phyloP scores from a whole-genome alignment of 441 rosid genomes.

The Pelargonium myrrhifolium region DNA sequence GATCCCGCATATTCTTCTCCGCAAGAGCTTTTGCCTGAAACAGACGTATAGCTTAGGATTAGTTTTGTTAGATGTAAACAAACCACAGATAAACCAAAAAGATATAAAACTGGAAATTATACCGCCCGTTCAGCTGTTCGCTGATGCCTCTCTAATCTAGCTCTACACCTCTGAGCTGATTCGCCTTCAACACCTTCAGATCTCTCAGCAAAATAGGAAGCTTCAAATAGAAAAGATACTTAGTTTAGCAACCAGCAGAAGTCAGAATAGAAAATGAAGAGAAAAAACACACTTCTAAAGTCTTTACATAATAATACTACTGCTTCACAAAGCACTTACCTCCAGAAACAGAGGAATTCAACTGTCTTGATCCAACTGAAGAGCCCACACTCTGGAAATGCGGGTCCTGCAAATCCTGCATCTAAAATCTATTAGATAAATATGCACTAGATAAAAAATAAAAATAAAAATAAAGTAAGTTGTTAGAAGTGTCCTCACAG shows the following conservation, averaged over 20 bases:
- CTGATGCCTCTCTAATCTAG: conserved; percentile 76
- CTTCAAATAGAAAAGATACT: conserved; percentile 22
- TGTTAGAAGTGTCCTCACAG: conserved; percentile 31
- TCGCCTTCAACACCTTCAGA: conserved; percentile 63
- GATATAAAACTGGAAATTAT: conserved; percentile 15
- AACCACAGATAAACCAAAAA: conserved; percentile 4
- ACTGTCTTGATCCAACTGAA: conserved; percentile 40
- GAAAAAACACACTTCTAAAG: neutral
- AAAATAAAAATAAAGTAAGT: neutral
- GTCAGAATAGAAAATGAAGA: neutral
- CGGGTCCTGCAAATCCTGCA: conserved; percentile 44
- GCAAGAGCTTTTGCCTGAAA: conserved; percentile 90
- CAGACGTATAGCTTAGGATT: conserved; percentile 10
- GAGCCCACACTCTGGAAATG: conserved; percentile 42
- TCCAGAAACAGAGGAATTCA: conserved; percentile 34
- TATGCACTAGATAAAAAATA: conserved; percentile 5
- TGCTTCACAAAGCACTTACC: conserved; percentile 28
- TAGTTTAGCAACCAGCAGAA: conserved; percentile 12
- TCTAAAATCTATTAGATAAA: conserved; percentile 11
- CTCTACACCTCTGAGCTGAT: conserved; percentile 89
- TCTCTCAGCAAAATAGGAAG: conserved; percentile 25
- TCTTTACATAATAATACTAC: neutral
- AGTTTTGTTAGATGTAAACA: conserved; percentile 12
- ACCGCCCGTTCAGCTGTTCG: conserved; percentile 95
- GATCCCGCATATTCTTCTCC: conserved; percentile 93